Conservation (phyloP, 495 filamentous ascomycete genomes). For the Mycothermus thermophilus region DNA sequence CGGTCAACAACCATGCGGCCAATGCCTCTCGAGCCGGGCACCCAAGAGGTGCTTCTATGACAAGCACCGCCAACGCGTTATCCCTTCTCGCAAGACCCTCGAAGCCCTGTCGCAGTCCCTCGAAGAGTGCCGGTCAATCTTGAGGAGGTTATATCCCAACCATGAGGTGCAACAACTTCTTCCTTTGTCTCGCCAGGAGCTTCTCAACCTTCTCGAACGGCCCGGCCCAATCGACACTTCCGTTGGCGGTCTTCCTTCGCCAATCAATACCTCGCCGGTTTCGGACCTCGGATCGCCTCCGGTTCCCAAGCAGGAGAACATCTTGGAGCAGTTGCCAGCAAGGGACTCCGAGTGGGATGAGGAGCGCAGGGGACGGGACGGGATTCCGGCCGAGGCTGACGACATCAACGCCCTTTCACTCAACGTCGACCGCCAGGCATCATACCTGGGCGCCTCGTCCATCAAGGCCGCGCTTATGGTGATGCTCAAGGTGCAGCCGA, state of each 20-base stretch:
- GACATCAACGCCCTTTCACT: conserved; percentile 74
- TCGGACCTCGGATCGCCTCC: conserved; percentile 31
- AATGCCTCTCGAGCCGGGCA: conserved; percentile 42
- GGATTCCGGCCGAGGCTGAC: conserved; percentile 56
- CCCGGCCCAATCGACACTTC: conserved; percentile 26
- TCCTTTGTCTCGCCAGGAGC: conserved; percentile 37
- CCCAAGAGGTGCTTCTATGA: conserved; percentile 47
- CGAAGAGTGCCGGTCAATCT: conserved; percentile 43
- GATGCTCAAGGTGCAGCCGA: conserved; percentile 62
- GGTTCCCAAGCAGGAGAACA: conserved; percentile 29
- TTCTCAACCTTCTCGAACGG: conserved; percentile 36
- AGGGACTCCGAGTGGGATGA: conserved; percentile 46
- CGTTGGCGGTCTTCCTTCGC: conserved; percentile 30
- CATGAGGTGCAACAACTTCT: conserved; percentile 38
- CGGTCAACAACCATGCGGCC: conserved; percentile 44
- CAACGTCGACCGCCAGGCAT: conserved; percentile 53
- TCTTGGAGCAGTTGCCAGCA: conserved; percentile 42
- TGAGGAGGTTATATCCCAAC: conserved; percentile 40
- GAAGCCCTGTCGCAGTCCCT: conserved; percentile 43
- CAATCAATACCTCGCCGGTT: conserved; percentile 27
- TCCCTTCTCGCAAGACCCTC: conserved; percentile 45
- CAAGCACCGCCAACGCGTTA: conserved; percentile 45
- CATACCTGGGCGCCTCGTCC: conserved; percentile 71
- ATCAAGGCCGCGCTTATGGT: conserved; percentile 71
- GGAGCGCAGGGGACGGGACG: conserved; percentile 39